Conservation (phyloP, 768 basidiomycete genomes). For the Xerocomellus intermedius region DNA sequence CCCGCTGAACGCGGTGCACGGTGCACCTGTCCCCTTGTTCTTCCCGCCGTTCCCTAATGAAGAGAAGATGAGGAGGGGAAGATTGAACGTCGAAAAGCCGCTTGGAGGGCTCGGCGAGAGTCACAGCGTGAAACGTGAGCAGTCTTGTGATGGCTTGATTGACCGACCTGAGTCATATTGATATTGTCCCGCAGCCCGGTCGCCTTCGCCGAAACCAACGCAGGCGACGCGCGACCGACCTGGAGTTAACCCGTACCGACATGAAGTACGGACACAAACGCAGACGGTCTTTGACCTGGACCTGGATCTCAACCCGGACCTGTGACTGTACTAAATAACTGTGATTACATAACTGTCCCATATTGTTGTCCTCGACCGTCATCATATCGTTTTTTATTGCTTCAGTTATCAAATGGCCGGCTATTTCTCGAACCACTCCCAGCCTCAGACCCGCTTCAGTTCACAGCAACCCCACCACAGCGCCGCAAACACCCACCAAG, state of each 20-base stretch:
- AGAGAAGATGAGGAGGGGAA: slow-evolving; percentile 85
- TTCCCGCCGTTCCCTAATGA: slow-evolving; percentile 91
- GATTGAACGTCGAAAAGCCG: slow-evolving; percentile 77
- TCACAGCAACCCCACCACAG: slow-evolving; percentile 42
- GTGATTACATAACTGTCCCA: slow-evolving; percentile 25
- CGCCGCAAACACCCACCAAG: slow-evolving; percentile 5
- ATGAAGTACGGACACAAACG: slow-evolving; percentile 60
- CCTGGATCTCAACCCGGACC: slow-evolving; percentile 80
- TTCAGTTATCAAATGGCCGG: slow-evolving; percentile 50
- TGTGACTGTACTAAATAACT: slow-evolving; percentile 36
- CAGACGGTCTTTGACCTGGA: slow-evolving; percentile 75
- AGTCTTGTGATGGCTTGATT: neutral
- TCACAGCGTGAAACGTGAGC: slow-evolving; percentile 74
- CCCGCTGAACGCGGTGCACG: slow-evolving; percentile 45
- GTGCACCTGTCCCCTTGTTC: slow-evolving; percentile 75
- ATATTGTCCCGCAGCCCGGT: slow-evolving; percentile 46
- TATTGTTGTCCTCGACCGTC: slow-evolving; percentile 9
- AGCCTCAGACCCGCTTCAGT: slow-evolving; percentile 61
- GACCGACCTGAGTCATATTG: slow-evolving; percentile 6
- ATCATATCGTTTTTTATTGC: slow-evolving; percentile 23
- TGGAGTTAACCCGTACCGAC: slow-evolving; percentile 68
- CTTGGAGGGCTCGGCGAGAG: slow-evolving; percentile 78
- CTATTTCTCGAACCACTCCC: slow-evolving; percentile 84
- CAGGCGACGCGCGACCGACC: slow-evolving; percentile 46
- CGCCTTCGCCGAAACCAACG: slow-evolving; percentile 55